phyloP scores from a whole-genome alignment of 2,329 filamentous ascomycete genomes.

The Aspergillus calidoustus region DNA sequence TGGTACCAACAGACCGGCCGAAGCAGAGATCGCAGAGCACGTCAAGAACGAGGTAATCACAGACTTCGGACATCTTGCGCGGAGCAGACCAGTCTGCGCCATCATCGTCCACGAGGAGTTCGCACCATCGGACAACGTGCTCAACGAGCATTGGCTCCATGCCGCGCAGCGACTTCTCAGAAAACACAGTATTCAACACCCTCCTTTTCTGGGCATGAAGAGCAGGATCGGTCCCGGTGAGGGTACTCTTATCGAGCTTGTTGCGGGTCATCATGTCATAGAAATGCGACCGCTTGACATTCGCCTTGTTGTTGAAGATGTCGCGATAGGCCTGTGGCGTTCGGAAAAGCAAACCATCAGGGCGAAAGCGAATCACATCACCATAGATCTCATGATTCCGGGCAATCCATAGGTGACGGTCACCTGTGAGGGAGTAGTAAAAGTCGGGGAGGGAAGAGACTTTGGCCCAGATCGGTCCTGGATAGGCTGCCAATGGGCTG shows the following conservation, averaged over 20 bases:
- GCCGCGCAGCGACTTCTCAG: constrained; percentile 3
- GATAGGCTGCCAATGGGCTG: constrained; percentile 4
- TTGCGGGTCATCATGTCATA: constrained; percentile 14
- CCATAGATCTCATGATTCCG: constrained; percentile 9
- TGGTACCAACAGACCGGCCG: neutral
- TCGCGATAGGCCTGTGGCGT: constrained; percentile 9
- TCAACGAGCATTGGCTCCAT: constrained; percentile 7
- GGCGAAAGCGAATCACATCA: constrained; percentile 5
- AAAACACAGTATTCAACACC: constrained; percentile 6
- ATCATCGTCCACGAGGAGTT: constrained; percentile 3
- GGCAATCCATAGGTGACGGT: constrained; percentile 8
- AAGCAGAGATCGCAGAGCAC: constrained; percentile 14
- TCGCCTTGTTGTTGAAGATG: constrained; percentile 10
- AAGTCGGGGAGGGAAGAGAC: constrained; percentile 7
- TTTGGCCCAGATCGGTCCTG: constrained; percentile 2
- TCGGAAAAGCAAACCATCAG: constrained; percentile 6
- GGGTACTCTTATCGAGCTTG: constrained; percentile 2
- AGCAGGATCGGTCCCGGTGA: constrained; percentile 1
- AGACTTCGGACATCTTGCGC: constrained; percentile 13
- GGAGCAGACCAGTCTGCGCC: neutral
- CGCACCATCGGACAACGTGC: constrained; percentile 9
- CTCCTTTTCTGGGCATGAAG: constrained; percentile 6
- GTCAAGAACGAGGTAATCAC: constrained; percentile 14
- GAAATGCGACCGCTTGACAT: constrained; percentile 11
- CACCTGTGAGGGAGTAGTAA: constrained; percentile 3